Evolutionary conservation across 2,329 filamentous ascomycete genomes (phyloP), one percentile per base, ranked within the genome.

Genomic region (Zelopaecilomyces penicillatus): DNA sequence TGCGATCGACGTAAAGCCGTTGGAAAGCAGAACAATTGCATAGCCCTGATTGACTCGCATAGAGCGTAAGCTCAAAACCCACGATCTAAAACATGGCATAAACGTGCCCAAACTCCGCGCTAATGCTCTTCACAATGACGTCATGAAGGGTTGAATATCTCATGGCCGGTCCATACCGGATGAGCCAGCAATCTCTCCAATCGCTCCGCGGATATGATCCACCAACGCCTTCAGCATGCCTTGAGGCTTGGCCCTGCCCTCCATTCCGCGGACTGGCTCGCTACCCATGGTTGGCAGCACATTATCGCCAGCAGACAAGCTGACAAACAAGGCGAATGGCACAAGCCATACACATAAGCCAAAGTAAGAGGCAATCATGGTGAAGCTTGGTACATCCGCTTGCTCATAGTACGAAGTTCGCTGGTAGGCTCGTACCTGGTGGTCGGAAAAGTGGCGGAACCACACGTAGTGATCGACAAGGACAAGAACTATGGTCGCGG

Each of bases 311-410:
- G 93, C 93, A 12, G 87, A 95, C 36, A 98, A 67, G 57, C 87
- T 95, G 41, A 98, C 91, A 60, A 98, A 98, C 10, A 98, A 74
- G 11, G 90, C 82, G 61, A 98, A 98, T 0, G 93, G 93, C 1
- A 97, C 87, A 1, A 98, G 75, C 93, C 93, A 98, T 0, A 98
- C 90, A 57, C 90, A 95, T 2, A 98, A 72, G 0, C 93, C 93
- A 60, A 98, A 98, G 66, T 93, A 98, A 0, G 87, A 91, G 0
- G 93, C 89, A 37, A 97, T 93, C 68, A 97, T 88, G 12, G 87
- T 90, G 63, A 98, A 98, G 33, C 78, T 83, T 0, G 93, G 93
- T 37, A 88, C 61, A 42, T 80, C 66, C 44, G 72, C 68, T 46
- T 73, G 70, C 52, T 87, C 79, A 60, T 85, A 83, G 60, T 78